Evolutionary conservation across 2,329 filamentous ascomycete genomes (phyloP), one percentile per base, ranked within the genome.

Genomic region (Proliferodiscus dingleyae): DNA sequence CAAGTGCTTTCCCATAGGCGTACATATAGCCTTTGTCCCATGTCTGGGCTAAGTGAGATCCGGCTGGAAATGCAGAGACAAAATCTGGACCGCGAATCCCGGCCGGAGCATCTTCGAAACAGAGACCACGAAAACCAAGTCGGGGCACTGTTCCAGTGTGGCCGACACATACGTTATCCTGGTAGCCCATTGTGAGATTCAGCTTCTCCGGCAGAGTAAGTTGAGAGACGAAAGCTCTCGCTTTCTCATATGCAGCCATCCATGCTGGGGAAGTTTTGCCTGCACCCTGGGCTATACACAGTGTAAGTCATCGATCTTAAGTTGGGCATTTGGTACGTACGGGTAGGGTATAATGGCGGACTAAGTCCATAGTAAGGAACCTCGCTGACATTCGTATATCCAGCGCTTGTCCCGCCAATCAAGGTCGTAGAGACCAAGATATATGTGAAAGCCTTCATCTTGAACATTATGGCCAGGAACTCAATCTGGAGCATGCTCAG

Each of bases 161-260:
- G 2, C 51, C 53, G n/a, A 49, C 41, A 26, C 53, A 54, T 7
- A 13, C 22, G 13, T 33, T 34, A n/a, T 23, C 38, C 4, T 30
- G 33, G 21, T 34, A 46, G 13, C 52, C 46, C 10, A 32, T 36
- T 1, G 49, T 52, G 6, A 55, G n/a, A 32, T 54, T 52, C 10
- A 83, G 81, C 68, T 89, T 89, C 62, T 89, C 86, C 1, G 83
- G 84, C 43, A 89, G 65, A 0, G 83, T 89, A 83, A 90, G 86
- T 39, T 78, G 75, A 42, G 78, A 75, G 13, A 89, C 85, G 16
- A 89, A 63, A 3, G 71, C 65, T 44, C 79, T 73, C 1, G 86
- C 86, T 57, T 85, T 87, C 41, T 67, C 66, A 58, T 88, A 89
- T 56, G 83, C 85, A 3, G 34, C 19, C 10, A 10, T n/a, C 34